These are phyloP conservation scores for Melastoma malabathricum DNA, from an alignment of 345 rosid genomes.

Conservation along the genomic window DNA sequence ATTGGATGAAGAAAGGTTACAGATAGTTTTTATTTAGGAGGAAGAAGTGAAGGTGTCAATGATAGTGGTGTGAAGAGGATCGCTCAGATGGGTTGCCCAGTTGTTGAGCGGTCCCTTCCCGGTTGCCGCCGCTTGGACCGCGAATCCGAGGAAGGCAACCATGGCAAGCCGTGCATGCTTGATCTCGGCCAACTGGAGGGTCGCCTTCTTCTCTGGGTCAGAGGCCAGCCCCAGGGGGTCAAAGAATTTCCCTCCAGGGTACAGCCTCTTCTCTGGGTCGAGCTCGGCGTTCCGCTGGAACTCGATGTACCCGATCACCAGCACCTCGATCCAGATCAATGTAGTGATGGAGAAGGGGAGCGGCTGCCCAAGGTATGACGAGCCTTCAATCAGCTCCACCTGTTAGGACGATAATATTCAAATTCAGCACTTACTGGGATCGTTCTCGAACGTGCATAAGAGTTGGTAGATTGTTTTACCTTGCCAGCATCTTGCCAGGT, in stretches of 20 bases:
- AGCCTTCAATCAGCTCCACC: conserved; percentile 90
- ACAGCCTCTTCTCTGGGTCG: conserved; percentile 80
- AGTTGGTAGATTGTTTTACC: conserved; percentile 13
- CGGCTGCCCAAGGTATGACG: conserved; percentile 86
- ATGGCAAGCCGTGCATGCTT: conserved; percentile 98
- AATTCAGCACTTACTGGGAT: neutral
- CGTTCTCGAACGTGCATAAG: neutral
- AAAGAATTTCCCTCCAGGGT: conserved; percentile 78
- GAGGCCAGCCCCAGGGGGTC: conserved; percentile 81
- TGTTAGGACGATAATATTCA: conserved; percentile 6
- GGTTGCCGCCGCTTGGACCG: conserved; percentile 81
- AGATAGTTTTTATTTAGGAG: too few relatives aligned
- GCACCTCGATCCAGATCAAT: conserved; percentile 75
- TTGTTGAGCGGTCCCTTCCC: conserved; percentile 97
- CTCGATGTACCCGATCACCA: conserved; percentile 83
- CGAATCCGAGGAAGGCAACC: conserved; percentile 84
- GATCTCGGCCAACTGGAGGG: conserved; percentile 90
- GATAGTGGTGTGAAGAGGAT: conserved; percentile 98
- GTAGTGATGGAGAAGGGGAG: conserved; percentile 75
- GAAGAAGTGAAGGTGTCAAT: conserved; percentile 60
- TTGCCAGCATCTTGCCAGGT: conserved; percentile 84
- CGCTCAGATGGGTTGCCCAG: conserved; percentile 97
- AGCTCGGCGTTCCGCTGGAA: conserved; percentile 89
- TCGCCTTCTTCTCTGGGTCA: conserved; percentile 84
- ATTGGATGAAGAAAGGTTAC: neutral